Percentiles rank a stretch among this genome's conserved stretches.
Conservation (phyloP, 768 basidiomycete species). For the Naganishia antarctica region DNA sequence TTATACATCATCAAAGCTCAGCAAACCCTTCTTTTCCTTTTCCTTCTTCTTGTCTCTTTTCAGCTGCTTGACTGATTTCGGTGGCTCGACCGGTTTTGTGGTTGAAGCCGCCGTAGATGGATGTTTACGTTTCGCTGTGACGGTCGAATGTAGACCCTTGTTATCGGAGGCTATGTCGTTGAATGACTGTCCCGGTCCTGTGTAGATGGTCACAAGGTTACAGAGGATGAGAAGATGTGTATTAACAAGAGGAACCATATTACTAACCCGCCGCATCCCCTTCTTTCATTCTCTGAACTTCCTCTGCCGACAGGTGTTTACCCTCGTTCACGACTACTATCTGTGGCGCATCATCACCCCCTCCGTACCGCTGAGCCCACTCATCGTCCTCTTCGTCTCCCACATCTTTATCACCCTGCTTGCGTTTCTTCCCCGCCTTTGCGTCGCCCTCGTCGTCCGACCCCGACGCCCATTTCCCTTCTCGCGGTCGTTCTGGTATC, state of each 20-base stretch:
- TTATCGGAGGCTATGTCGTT: conserved; percentile 13
- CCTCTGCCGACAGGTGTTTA: conserved; percentile 72
- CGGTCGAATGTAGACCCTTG: conserved; percentile 23
- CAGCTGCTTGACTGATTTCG: conserved; percentile 22
- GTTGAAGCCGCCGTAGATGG: conserved; percentile 26
- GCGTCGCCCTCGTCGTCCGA: conserved; percentile 38
- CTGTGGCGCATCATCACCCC: conserved; percentile 75
- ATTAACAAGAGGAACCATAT: not conserved
- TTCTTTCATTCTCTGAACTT: conserved; percentile 61
- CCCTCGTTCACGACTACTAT: conserved; percentile 83
- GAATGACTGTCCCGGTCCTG: conserved; percentile 26
- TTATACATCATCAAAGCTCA: conserved; percentile 48
- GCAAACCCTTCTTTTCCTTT: conserved; percentile 46
- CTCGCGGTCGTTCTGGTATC: conserved; percentile 41
- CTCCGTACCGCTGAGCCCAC: conserved; percentile 50
- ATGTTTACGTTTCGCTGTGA: conserved; percentile 44
- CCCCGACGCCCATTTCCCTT: conserved; percentile 45
- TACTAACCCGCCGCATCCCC: not conserved
- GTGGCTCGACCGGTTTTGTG: conserved; percentile 13
- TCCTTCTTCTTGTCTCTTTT: conserved; percentile 49
- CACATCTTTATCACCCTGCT: conserved; percentile 21
- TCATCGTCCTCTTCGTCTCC: conserved; percentile 68
- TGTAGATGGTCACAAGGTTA: conserved; percentile 32
- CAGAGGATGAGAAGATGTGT: conserved; percentile 14
- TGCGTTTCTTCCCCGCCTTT: conserved; percentile 14